Conservation (phyloP, 2,329 filamentous ascomycete species). For the Pseudopyrenochaeta lycopersici region DNA sequence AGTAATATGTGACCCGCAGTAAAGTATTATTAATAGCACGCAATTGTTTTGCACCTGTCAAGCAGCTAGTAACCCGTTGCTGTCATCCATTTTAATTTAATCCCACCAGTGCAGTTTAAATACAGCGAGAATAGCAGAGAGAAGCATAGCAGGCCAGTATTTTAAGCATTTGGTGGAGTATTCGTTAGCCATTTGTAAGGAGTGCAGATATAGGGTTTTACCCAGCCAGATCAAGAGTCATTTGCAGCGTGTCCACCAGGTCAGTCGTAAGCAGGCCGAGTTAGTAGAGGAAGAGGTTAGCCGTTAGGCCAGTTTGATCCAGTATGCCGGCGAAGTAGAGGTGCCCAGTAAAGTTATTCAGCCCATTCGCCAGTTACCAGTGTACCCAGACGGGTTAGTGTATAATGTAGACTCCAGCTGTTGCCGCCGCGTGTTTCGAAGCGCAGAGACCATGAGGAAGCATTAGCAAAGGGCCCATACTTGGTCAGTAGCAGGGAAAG, state of each 20-base stretch:
- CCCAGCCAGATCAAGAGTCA: conserved; percentile 7
- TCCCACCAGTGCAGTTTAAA: no score
- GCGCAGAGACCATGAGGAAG: neutral
- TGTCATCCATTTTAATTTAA: no score
- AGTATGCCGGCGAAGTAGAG: conserved; percentile 3
- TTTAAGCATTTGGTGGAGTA: conserved; percentile 16
- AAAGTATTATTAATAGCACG: no score
- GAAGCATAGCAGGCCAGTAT: no score
- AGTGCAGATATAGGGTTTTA: neutral
- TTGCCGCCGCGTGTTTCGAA: conserved; percentile 5
- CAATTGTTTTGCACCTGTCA: no score
- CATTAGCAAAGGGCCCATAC: conserved; percentile 9
- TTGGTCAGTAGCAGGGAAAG: conserved; percentile 5
- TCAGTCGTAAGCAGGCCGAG: conserved; percentile 1
- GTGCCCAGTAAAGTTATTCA: neutral
- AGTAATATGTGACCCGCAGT: no score
- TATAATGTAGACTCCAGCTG: conserved; percentile 7
- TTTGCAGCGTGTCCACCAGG: conserved; percentile 5
- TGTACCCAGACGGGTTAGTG: neutral
- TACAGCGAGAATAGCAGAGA: no score
- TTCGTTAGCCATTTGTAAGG: neutral
- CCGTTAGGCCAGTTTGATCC: neutral
- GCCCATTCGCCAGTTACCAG: neutral
- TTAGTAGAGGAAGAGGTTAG: neutral
- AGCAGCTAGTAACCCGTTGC: no score